phyloP scores from a whole-genome alignment of 495 filamentous ascomycete genomes.

The Neohortaea acidophila region DNA sequence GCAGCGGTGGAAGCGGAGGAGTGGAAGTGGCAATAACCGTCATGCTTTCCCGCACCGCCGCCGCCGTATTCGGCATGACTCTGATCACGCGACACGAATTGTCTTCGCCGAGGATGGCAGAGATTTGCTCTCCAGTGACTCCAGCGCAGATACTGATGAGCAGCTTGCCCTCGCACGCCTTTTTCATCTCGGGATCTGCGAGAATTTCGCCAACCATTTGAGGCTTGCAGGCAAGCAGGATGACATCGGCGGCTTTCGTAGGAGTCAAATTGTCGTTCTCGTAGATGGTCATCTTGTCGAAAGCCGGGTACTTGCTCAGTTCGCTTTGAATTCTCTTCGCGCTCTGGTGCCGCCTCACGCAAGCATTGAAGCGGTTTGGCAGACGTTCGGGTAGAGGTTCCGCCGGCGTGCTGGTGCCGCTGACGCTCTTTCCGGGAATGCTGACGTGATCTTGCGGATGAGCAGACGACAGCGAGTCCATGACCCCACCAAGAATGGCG shows the following conservation, averaged over 20 bases:
- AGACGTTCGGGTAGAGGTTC: constrained; percentile 33
- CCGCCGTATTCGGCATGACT: constrained; percentile 66
- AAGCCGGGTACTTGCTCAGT: constrained; percentile 9
- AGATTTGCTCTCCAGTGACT: constrained; percentile 51
- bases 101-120: constrained; percentile 32
- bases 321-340: constrained; percentile 39
- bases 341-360: constrained; percentile 47
- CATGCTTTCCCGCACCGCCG: constrained; percentile 61
- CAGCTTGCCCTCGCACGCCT: constrained; percentile 61
- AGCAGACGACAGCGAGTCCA: constrained; percentile 36
- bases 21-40: constrained; percentile 53
- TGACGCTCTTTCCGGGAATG: constrained; percentile 23
- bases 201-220: constrained; percentile 54
- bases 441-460: constrained; percentile 17
- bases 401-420: constrained; percentile 37
- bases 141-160: constrained; percentile 76
- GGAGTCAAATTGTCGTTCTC: constrained; percentile 45
- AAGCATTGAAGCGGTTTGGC: constrained; percentile 61
- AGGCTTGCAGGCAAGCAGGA: constrained; percentile 67
- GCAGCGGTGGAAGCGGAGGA: constrained; percentile 39
- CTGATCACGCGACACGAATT: constrained; percentile 43
- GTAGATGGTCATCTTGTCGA: constrained; percentile 21
- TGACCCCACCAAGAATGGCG: constrained; percentile 66
- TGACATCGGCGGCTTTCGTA: constrained; percentile 42
- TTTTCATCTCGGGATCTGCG: constrained; percentile 43